Base-by-base conservation (phyloP, 331 rosid genomes). In the Rhamnella rubrinervis region DNA sequence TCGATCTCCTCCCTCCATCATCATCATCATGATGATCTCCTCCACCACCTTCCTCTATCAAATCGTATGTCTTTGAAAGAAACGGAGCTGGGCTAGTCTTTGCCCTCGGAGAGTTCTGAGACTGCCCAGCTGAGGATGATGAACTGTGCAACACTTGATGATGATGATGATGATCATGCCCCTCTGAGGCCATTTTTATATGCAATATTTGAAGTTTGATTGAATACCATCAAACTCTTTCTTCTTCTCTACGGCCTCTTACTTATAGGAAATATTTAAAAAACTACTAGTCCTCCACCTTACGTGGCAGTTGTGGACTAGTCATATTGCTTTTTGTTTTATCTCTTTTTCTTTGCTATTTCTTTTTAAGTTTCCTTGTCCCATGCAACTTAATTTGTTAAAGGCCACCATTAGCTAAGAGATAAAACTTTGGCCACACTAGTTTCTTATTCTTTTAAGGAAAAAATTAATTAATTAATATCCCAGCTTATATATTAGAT, bases 1-100 rank as follows among this genome's bases (percentile, higher is more conserved):
- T 81, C 2, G 44, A 15, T 47, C 44, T 21, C 59, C 69, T 63
- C 1, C 55, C 72, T 39, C 65, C 65, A 26, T 40, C 55, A 12
- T 12, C 59, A 2, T 53, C 55, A 15, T 39, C 73, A 18, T 15
- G 47, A 5, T 6, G 40, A 3, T 25, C 75, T n/a, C 0, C 65
- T 0, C 13, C 44, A 19, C 75, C 80, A 8, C 74, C 76, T 80
- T 88, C 88, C 76, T 87, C 95, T 65, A 92, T 68, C 81, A 92
- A 75, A 55, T 89, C 83, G 40, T 78, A 92, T 0, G 97, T 92
- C 81, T 92, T 92, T n/a, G 87, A 64, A 25, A 92, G 37, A 68
- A 92, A 92, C 0, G 97, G 97, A 19, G 97, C 83, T 1, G 89
- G 89, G 57, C 83, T 73, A 44, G 16, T 44, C 71, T 82, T 77